Percentiles rank a stretch among this genome's conserved stretches.
Evolutionary conservation across 345 rosid genomes (phyloP).

Genomic region (Syzygium aqueum): DNA sequence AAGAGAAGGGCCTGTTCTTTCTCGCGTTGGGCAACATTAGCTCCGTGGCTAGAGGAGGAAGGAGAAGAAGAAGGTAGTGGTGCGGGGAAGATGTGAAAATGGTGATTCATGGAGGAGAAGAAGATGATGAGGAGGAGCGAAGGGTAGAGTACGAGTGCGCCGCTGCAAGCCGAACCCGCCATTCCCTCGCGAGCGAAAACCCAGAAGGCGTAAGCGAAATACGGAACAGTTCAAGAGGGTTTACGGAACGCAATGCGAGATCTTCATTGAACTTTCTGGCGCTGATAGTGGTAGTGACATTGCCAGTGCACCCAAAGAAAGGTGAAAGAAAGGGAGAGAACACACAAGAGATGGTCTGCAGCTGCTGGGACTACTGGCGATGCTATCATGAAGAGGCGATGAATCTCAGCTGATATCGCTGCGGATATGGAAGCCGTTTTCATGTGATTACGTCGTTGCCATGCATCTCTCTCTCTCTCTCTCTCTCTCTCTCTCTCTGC

Average conservation of each 20-base stretch:
- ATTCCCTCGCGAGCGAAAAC: background rate
- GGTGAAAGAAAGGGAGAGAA: background rate
- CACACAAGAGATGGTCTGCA: background rate
- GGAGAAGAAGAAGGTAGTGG: background rate
- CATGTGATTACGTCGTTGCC: background rate
- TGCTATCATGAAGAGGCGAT: background rate
- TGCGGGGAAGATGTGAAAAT: background rate
- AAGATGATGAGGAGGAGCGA: background rate
- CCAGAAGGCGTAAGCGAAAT: background rate
- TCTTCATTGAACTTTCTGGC: background rate
- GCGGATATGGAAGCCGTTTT: background rate
- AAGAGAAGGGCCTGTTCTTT: background rate
- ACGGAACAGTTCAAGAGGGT: background rate
- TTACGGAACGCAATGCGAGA: background rate
- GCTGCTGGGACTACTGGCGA: background rate
- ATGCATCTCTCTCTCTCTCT: background rate
- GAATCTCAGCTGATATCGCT: background rate
- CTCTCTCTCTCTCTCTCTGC: background rate
- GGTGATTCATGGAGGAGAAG: background rate
- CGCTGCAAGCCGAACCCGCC: background rate
- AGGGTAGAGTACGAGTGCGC: background rate
- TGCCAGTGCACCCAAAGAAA: background rate
- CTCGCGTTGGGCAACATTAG: background rate
- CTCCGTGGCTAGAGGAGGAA: background rate
- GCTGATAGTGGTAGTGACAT: background rate